Conservation (phyloP, 805 yeast species). For the Pichia manshurica region DNA sequence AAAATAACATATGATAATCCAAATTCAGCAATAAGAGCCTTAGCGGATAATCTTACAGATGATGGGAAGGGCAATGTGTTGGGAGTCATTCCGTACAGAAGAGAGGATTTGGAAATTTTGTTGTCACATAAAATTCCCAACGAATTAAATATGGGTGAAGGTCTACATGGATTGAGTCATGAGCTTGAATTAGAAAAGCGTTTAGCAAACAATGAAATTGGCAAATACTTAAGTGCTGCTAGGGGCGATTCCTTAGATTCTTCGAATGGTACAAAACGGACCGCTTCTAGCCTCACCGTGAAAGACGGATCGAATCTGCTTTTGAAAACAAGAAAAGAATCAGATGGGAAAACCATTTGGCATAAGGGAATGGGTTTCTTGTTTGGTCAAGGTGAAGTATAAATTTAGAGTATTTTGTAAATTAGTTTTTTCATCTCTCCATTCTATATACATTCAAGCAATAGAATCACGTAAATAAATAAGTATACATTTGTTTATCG, state of each 20-base stretch:
- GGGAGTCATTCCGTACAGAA: conserved; percentile 66
- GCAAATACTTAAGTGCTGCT: conserved; percentile 4
- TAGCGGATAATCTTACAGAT: conserved; percentile 68
- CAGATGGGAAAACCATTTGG: conserved; percentile 4
- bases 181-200: conserved; percentile 5
- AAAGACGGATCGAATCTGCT: conserved; percentile 13
- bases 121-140: conserved; percentile 5
- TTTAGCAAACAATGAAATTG: conserved; percentile 11
- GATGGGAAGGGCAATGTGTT: conserved; percentile 45
- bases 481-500: too few relatives aligned
- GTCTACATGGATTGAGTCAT: conserved; percentile 10
- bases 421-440: too few relatives aligned
- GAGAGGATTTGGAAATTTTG: conserved; percentile 30
- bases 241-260: neutral
- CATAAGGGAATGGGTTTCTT: conserved; percentile 9
- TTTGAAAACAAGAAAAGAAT: conserved; percentile 1
- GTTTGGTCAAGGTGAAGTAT: conserved; percentile 15
- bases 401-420: too few relatives aligned
- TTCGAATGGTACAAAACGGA: neutral
- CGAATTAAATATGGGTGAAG: conserved; percentile 14
- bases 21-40: conserved; percentile 72
- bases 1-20: conserved; percentile 76
- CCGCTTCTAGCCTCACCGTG: neutral
- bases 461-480: neutral
- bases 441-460: neutral